Evolutionary conservation across 306 rosid species (phyloP).

Genomic region (Prunus davidiana): DNA sequence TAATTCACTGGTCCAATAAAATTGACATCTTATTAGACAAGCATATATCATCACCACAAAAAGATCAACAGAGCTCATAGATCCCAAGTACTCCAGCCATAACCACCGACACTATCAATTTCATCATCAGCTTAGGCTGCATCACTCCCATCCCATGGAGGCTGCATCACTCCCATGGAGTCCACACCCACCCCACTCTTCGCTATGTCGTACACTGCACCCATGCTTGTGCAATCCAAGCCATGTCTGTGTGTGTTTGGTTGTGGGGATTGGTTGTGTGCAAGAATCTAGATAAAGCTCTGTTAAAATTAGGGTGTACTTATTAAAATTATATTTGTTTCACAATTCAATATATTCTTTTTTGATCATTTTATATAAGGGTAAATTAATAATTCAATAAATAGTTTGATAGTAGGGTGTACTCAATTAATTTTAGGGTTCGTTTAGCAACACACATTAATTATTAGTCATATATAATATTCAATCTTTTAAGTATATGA

Average conservation of each 20-base stretch:
- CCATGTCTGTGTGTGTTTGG: conserved; percentile 4
- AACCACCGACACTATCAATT: conserved; percentile 75
- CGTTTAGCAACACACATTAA: too few relatives aligned
- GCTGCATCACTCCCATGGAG: too few relatives aligned
- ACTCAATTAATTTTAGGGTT: too few relatives aligned
- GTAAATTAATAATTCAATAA: too few relatives aligned
- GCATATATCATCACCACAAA: background rate
- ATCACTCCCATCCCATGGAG: too few relatives aligned
- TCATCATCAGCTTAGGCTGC: conserved; percentile 68
- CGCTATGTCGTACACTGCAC: conserved; percentile 70
- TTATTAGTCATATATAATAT: too few relatives aligned
- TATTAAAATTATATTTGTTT: too few relatives aligned
- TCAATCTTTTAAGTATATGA: too few relatives aligned
- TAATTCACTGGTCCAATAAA: background rate
- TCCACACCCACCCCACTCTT: conserved; percentile 84
- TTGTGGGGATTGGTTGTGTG: background rate
- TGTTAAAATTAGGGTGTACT: background rate
- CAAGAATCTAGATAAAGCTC: background rate
- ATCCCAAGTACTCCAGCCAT: conserved; percentile 83
- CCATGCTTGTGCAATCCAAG: conserved; percentile 54
- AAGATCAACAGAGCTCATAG: conserved; percentile 36
- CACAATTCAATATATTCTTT: too few relatives aligned
- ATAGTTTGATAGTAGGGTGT: too few relatives aligned
- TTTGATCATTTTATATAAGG: too few relatives aligned
- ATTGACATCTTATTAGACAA: background rate